These are phyloP conservation scores for Microdochium paspali DNA, from an alignment of 2,329 filamentous ascomycete genomes.

Conservation along the genomic window DNA sequence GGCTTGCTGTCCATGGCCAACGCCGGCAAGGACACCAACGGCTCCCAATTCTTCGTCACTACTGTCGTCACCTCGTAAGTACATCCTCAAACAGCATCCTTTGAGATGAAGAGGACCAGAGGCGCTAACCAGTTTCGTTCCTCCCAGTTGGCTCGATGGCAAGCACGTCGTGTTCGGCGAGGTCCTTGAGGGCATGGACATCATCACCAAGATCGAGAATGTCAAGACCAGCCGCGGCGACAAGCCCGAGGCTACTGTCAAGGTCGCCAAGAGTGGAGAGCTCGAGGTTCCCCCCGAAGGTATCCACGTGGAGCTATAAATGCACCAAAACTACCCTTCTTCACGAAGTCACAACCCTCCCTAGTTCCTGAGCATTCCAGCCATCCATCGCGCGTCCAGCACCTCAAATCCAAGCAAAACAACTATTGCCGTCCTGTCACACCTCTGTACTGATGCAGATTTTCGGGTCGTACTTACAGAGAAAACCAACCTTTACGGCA, in stretches of 20 bases:
- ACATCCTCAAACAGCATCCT: not conserved
- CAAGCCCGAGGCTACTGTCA: conserved; percentile 60
- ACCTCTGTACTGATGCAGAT: conserved; percentile 22
- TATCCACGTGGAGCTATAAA: conserved; percentile 85
- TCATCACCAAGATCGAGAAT: conserved; percentile 72
- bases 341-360: conserved; percentile 19
- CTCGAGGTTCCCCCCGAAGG: conserved; percentile 78
- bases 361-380: conserved; percentile 11
- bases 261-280: conserved; percentile 78
- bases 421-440: conserved; percentile 12
- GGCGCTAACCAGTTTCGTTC: conserved; percentile 3
- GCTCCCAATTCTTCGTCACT: conserved; percentile 87
- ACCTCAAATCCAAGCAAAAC: conserved; percentile 7
- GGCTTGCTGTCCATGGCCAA: conserved; percentile 81
- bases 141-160: conserved; percentile 66
- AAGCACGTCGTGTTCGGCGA: conserved; percentile 83
- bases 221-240: conserved; percentile 55
- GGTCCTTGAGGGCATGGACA: conserved; percentile 75
- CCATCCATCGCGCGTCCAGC: not conserved
- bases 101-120: conserved; percentile 1
- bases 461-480: conserved; percentile 13
- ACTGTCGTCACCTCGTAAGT: conserved; percentile 66
- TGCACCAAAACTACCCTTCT: not conserved
- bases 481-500: conserved; percentile 23
- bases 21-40: conserved; percentile 76